Conservation (phyloP, 106 monocot species). For the Dioscorea dumetorum region DNA sequence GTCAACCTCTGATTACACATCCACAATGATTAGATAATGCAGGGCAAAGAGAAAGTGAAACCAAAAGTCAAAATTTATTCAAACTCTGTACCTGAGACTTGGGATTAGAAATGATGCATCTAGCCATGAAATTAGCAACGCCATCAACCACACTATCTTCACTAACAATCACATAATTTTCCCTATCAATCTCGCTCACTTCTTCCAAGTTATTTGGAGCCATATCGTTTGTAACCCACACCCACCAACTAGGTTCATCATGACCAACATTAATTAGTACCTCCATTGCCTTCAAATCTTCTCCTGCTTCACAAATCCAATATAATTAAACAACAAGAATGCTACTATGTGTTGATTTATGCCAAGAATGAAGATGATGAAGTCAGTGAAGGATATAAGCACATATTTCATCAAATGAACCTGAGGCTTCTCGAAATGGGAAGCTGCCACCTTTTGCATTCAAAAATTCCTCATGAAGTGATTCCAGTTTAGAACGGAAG, state of each 20-base stretch:
- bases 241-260: slow-evolving; percentile 62
- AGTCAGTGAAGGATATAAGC: background rate
- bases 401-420: background rate
- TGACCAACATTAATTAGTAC: slow-evolving; percentile 28
- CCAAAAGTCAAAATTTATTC: background rate
- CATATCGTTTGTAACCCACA: slow-evolving; percentile 57
- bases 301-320: slow-evolving; percentile 7
- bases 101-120: slow-evolving; percentile 83
- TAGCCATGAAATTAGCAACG: slow-evolving; percentile 76
- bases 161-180: slow-evolving; percentile 65
- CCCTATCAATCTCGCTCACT: slow-evolving; percentile 72
- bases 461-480: slow-evolving; percentile 34
- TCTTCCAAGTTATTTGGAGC: slow-evolving; percentile 52
- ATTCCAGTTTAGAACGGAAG: slow-evolving; percentile 53
- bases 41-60: background rate
- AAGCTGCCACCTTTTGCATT: slow-evolving; percentile 15
- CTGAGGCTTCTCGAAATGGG: slow-evolving; percentile 12
- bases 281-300: slow-evolving; percentile 30
- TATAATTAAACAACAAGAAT: background rate
- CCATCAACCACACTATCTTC: slow-evolving; percentile 92
- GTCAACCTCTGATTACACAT: slow-evolving; percentile 41
- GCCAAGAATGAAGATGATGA: background rate
- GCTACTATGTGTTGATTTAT: background rate
- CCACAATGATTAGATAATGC: slow-evolving; percentile 14
- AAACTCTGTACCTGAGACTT: slow-evolving; percentile 59